phyloP scores from a whole-genome alignment of 2,329 filamentous ascomycete species.

The Phaeophleospora eucalypticola region DNA sequence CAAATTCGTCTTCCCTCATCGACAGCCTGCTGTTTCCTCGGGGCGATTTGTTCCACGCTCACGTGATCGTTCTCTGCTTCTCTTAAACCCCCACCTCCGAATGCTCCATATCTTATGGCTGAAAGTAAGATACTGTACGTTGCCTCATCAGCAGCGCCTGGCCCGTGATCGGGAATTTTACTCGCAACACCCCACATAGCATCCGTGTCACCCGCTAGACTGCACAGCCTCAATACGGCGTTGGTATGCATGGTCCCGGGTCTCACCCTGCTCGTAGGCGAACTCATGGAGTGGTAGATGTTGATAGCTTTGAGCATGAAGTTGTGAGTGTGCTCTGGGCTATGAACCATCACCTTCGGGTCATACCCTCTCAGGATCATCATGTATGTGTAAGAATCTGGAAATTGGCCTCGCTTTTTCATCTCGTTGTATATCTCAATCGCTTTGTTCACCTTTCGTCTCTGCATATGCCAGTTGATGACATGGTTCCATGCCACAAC shows the following conservation, averaged over 20 bases:
- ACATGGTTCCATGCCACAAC: constrained; percentile 85
- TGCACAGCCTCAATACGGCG: constrained; percentile 78
- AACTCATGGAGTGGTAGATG: constrained; percentile 72
- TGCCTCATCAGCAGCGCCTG: constrained; percentile 60
- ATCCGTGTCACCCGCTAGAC: constrained; percentile 70
- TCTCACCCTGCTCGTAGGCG: constrained; percentile 58
- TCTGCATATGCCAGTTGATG: constrained; percentile 65
- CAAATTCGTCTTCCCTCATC: constrained; percentile 70
- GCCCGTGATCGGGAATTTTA: constrained; percentile 62
- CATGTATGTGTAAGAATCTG: constrained; percentile 79
- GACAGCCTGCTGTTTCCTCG: constrained; percentile 46
- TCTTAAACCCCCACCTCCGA: constrained; percentile 20
- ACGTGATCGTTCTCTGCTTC: constrained; percentile 14
- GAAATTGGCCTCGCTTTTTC: constrained; percentile 84
- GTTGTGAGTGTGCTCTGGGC: constrained; percentile 47
- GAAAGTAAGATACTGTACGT: constrained; percentile 85
- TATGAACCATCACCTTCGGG: background rate
- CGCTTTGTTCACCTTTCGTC: constrained; percentile 58
- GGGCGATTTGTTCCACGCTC: constrained; percentile 19
- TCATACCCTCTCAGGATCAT: constrained; percentile 56
- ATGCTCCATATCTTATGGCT: constrained; percentile 56
- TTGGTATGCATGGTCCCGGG: constrained; percentile 83
- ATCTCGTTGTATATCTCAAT: constrained; percentile 95
- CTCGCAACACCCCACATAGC: constrained; percentile 71
- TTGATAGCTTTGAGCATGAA: constrained; percentile 64